These are phyloP conservation scores for Juncus inflexus DNA, from an alignment of 176 grass and related monocot genomes.

Conservation along the genomic window DNA sequence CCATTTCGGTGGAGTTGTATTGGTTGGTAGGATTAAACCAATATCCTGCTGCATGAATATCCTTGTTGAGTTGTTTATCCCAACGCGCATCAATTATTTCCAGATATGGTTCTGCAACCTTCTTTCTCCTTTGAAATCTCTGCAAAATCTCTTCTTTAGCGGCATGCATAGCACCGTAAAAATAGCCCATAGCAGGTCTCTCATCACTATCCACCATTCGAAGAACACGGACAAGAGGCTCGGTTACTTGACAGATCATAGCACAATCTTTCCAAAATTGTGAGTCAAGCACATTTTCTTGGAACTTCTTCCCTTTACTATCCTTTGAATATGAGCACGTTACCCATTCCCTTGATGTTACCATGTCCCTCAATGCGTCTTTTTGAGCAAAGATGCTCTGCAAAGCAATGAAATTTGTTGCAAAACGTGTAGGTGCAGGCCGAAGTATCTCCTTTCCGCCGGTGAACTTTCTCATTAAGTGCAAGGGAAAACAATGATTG, in stretches of 20 bases:
- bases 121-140: constrained; percentile 15
- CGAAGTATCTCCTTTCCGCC: neutral
- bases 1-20: too few relatives aligned
- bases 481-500: constrained; percentile 1
- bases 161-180: constrained; percentile 1
- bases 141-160: neutral
- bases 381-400: constrained; percentile 12
- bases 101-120: neutral
- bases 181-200: constrained; percentile 3
- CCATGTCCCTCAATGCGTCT: neutral
- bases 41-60: constrained; percentile 2
- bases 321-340: neutral
- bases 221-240: too few relatives aligned
- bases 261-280: too few relatives aligned
- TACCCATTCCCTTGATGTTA: constrained; percentile 11
- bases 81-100: constrained; percentile 4
- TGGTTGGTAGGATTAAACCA: too few relatives aligned
- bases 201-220: too few relatives aligned
- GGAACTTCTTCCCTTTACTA: neutral
- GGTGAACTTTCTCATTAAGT: neutral
- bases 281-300: too few relatives aligned
- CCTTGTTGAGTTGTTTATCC: constrained; percentile 15
- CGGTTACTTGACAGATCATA: too few relatives aligned
- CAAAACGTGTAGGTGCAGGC: neutral
- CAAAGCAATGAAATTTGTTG: constrained; percentile 10